Percentiles rank a stretch among this genome's conserved stretches.
phyloP scores from a whole-genome alignment of 73 alveolate species.

The Paramecium sonneborni region DNA sequence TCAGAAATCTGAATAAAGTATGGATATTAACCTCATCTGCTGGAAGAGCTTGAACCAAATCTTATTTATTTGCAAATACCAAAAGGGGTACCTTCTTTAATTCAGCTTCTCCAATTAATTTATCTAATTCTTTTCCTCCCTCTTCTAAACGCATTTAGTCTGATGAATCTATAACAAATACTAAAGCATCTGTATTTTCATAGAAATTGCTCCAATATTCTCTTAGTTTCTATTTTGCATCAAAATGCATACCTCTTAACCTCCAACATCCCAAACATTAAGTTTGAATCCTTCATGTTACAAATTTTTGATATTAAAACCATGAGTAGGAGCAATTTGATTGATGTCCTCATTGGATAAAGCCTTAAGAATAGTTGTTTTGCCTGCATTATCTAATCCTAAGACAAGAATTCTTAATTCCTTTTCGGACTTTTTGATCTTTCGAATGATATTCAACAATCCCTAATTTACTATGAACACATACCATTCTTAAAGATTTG shows the following conservation, averaged over 20 bases:
- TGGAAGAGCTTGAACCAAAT: slow-evolving; percentile 89
- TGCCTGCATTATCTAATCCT: slow-evolving; percentile 99
- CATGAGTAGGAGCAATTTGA: slow-evolving; percentile 97
- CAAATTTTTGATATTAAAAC: slow-evolving; percentile 96
- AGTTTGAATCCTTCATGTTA: slow-evolving; percentile 98
- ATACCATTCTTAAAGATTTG: slow-evolving; percentile 15
- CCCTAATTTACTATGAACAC: slow-evolving; percentile 28
- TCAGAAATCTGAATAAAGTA: slow-evolving; percentile 78
- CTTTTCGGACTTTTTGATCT: slow-evolving; percentile 75
- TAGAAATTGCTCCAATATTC: slow-evolving; percentile 98
- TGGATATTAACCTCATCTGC: slow-evolving; percentile 88
- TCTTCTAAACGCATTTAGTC: slow-evolving; percentile 96
- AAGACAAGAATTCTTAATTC: slow-evolving; percentile 96
- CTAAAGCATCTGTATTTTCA: slow-evolving; percentile 96
- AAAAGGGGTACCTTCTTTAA: slow-evolving; percentile 88
- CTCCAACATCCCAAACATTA: slow-evolving; percentile 99
- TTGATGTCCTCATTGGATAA: slow-evolving; percentile 95
- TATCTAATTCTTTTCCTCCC: slow-evolving; percentile 76
- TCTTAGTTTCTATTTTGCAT: slow-evolving; percentile 71
- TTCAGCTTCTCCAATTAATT: slow-evolving; percentile 74
- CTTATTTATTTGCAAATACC: slow-evolving; percentile 87
- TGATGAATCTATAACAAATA: slow-evolving; percentile 96
- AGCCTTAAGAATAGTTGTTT: slow-evolving; percentile 97
- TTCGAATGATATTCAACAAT: slow-evolving; percentile 34
- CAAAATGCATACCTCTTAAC: slow-evolving; percentile 85